Base-by-base conservation (phyloP, 2,329 filamentous ascomycete genomes). In the Davidsoniella eucalypti region DNA sequence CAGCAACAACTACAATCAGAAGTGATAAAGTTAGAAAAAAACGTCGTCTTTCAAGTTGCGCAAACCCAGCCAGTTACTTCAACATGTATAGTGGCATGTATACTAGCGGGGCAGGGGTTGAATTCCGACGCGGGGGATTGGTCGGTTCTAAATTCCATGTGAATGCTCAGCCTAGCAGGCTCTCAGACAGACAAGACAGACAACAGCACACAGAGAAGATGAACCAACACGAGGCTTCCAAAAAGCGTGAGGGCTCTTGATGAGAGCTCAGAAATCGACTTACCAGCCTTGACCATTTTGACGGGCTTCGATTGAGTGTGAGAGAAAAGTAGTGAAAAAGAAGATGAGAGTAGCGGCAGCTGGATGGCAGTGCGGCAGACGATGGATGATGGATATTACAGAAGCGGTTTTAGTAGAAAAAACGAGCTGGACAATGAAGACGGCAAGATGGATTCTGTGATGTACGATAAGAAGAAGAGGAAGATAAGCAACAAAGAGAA, bases 1-100 rank as follows among this genome's bases (percentile, higher is more conserved):
- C 92, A 70, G 92, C 87, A 73, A 98, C 90, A 64, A 80, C 76
- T 81, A 54, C 42, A 51, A 51, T 49, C 41, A 49, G 42, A 9
- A 50, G 57, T 29, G 56, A 52, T 47, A 46, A 52, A 25, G 29
- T 50, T 56, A 46, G 46, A 33, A 33, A 33, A 33, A 12, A 12
- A 12, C 9, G 29, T 33, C 29, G 8, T 4, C 8, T 33, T 9
- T 33, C 8, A 23, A 5, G 2, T 33, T 12, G 29, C 29, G 29
- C 9, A 12, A 33, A 33, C 4, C 29, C 29, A 33, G 29, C 7
- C 29, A 33, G 29, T 33, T 33, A 33, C 29, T 33, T 23, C 21
- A 23, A 5, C 21, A 23, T 23, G 21, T 23, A 23, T 25, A 51
- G 50, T 40, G 44, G 36, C 39, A 50, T 33, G 36, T 33, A 44